These are phyloP conservation scores for Claviceps pazoutovae DNA, from an alignment of 2,329 filamentous ascomycete genomes.

Conservation along the genomic window DNA sequence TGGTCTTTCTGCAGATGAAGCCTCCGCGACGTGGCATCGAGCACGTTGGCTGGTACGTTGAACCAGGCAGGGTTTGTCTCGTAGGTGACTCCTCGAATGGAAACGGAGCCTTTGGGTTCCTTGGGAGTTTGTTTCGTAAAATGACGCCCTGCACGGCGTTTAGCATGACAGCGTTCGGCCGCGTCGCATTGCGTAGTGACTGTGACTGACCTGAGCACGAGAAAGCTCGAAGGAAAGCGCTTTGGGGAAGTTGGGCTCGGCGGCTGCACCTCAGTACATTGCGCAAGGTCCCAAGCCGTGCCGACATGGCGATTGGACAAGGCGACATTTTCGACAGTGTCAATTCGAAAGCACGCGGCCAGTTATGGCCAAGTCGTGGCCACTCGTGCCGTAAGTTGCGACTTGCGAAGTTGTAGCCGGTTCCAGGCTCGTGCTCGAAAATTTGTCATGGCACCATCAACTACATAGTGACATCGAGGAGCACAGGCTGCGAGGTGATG, in stretches of 20 bases:
- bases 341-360: neutral
- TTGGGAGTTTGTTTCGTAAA: neutral
- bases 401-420: no score
- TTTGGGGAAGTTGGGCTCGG: slow-evolving; percentile 9
- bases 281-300: slow-evolving; percentile 13
- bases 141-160: neutral
- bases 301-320: slow-evolving; percentile 10
- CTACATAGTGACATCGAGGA: no score
- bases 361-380: neutral
- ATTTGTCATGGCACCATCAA: no score
- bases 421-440: no score
- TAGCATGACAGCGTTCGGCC: neutral
- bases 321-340: neutral
- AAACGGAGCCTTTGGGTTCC: neutral
- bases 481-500: no score
- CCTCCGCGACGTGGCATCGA: slow-evolving; percentile 57
- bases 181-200: neutral
- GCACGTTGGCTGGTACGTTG: slow-evolving; percentile 66
- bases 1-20: slow-evolving; percentile 89
- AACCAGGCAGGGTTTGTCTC: slow-evolving; percentile 62
- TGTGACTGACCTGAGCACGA: slow-evolving; percentile 5
- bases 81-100: slow-evolving; percentile 50
- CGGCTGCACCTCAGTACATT: slow-evolving; percentile 15
- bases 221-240: neutral
- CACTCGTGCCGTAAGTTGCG: neutral